Evolutionary conservation across 2,329 filamentous ascomycete genomes (phyloP), one percentile per base, ranked within the genome.

Genomic region (Calycina marina): DNA sequence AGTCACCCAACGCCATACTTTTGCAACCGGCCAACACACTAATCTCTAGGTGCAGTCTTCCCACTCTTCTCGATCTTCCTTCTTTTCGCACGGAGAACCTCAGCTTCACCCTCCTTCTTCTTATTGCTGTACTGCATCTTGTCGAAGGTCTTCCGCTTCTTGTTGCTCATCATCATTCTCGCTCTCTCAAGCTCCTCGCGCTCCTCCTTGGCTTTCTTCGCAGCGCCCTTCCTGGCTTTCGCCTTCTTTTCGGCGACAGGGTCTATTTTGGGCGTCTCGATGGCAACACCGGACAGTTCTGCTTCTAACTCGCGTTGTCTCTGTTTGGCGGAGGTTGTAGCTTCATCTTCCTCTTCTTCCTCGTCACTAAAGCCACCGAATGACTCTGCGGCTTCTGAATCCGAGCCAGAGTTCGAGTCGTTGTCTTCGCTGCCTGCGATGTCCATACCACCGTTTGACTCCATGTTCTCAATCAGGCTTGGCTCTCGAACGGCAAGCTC

Each of bases 161-260:
- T 90, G 58, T 92, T 82, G 57, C 80, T 82, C 65, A 96, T 77
- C 90, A 98, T 98, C 63, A 92, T 90, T 72, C 93, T 94, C 55
- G 83, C 78, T 41, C 88, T 70, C 57, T 93, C 85, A 37, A 92
- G 59, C 49, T 96, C 86, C 57, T 96, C 90, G 4, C 79, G 76
- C 52, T 90, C 81, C 49, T 75, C 67, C 38, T 73, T 70, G 20
- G 73, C 70, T 58, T 81, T 77, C 62, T 77, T 78, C 45, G 70
- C 67, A 17, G 77, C 62, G 47, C 72, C 72, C 52, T 81, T 79
- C 44, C 65, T 70, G 11, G 72, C 76, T 45, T 82, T 79, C 44
- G 77, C 72, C 58, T 78, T 78, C 18, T 66, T 63, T 57, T 73
- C 72, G 37, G 61, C 63, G 56, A 67, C 74, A 50, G 63, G 63